Evolutionary conservation across 495 filamentous ascomycete genomes (phyloP).

Genomic region (Gamarada debralockiae): DNA sequence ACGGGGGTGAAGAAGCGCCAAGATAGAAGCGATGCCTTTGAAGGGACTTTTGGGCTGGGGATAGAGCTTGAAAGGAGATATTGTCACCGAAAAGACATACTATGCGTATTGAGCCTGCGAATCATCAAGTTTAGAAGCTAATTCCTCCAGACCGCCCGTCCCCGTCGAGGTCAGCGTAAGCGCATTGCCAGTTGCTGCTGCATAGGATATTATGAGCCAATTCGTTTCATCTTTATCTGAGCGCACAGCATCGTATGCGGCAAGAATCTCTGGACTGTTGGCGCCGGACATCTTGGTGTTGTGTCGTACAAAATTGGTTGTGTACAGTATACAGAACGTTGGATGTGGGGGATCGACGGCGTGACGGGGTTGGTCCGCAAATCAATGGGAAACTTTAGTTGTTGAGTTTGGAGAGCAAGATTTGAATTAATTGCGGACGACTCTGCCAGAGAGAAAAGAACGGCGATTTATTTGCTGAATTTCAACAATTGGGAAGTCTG

Average conservation of each 20-base stretch:
- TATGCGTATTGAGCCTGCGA: conserved; percentile 53
- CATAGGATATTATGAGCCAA: conserved; percentile 54
- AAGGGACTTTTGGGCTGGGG: too few species aligned
- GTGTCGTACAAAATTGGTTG: too few species aligned
- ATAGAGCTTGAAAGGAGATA: too few species aligned
- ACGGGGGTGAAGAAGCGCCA: too few species aligned
- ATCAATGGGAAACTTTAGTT: too few species aligned
- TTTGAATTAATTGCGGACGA: too few species aligned
- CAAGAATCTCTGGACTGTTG: conserved; percentile 23
- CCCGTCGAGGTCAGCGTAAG: conserved; percentile 44
- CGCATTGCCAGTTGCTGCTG: conserved; percentile 39
- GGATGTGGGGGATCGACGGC: neutral
- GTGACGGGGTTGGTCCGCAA: neutral
- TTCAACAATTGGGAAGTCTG: neutral
- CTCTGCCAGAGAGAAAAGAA: too few species aligned
- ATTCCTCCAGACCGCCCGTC: conserved; percentile 45
- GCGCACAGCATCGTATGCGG: conserved; percentile 32
- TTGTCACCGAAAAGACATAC: too few species aligned
- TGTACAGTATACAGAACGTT: neutral
- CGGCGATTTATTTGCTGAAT: too few species aligned
- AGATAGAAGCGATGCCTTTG: too few species aligned
- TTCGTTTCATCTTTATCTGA: conserved; percentile 53
- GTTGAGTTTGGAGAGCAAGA: too few species aligned
- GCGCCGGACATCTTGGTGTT: conserved; percentile 21
- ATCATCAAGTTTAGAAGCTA: conserved; percentile 36